phyloP scores from a whole-genome alignment of 441 rosid species.

The Erodium texanum region DNA sequence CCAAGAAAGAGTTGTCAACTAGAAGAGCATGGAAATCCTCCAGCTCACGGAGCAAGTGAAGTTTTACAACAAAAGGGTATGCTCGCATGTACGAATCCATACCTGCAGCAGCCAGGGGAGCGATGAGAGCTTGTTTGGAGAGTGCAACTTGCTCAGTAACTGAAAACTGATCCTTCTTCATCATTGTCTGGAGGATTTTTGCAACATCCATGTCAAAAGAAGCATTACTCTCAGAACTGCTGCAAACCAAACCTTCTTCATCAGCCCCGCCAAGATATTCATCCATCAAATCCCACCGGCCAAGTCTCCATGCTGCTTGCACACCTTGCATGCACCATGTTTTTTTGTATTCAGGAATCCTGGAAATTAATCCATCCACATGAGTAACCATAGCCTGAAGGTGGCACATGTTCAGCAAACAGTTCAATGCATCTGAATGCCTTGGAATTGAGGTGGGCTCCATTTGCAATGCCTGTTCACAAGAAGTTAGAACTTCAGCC shows the following conservation, averaged over 20 bases:
- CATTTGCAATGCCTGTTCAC: constrained; percentile 98
- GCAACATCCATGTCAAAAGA: constrained; percentile 97
- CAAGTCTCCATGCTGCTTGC: constrained; percentile 99
- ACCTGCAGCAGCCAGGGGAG: constrained; percentile 99
- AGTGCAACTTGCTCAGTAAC: constrained; percentile 77
- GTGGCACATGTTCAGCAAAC: constrained; percentile 92
- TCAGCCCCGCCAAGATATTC: constrained; percentile 90
- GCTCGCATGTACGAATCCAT: constrained; percentile 96
- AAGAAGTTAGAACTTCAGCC: constrained; percentile 92
- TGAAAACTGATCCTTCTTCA: constrained; percentile 77
- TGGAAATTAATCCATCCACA: constrained; percentile 92
- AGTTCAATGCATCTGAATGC: constrained; percentile 94
- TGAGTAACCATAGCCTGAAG: constrained; percentile 99
- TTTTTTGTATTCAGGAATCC: constrained; percentile 85
- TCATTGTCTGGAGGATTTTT: constrained; percentile 88
- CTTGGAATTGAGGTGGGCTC: constrained; percentile 89
- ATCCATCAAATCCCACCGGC: constrained; percentile 97
- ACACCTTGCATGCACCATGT: constrained; percentile 99
- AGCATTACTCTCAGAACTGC: constrained; percentile 95
- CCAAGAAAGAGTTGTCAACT: constrained; percentile 73
- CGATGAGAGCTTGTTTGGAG: constrained; percentile 92
- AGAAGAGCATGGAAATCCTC: constrained; percentile 81
- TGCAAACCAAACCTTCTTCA: constrained; percentile 77
- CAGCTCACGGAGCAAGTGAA: constrained; percentile 79
- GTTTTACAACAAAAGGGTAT: constrained; percentile 90